Conservation (phyloP, 495 filamentous ascomycete genomes). For the Trichocladium antarcticum region DNA sequence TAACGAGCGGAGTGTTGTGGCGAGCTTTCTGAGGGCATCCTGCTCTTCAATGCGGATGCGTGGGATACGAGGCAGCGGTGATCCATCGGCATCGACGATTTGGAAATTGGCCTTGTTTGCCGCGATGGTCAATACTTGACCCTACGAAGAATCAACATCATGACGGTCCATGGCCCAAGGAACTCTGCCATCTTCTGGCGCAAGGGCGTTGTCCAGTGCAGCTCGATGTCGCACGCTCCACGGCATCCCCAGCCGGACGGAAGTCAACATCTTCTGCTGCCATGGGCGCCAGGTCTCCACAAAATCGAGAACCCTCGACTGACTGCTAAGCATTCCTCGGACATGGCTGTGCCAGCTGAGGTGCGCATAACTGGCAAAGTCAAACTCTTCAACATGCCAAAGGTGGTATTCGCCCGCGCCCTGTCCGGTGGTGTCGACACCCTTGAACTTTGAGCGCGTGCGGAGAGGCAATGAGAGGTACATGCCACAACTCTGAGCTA, state of each 20-base stretch:
- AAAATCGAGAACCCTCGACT: neutral
- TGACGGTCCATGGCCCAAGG: neutral
- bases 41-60: neutral
- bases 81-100: neutral
- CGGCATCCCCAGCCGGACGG: neutral
- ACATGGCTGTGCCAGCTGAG: conserved; percentile 1
- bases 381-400: conserved; percentile 2
- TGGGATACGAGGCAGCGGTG: neutral
- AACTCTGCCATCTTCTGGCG: neutral
- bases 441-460: neutral
- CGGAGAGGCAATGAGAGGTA: conserved; percentile 13
- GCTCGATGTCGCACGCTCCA: neutral
- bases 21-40: neutral
- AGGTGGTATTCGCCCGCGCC: neutral
- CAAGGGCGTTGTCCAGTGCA: neutral
- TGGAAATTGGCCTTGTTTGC: neutral
- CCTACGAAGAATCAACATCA: neutral
- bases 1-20: neutral
- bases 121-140: neutral
- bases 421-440: neutral
- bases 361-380: conserved; percentile 2
- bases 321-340: neutral
- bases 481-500: conserved; percentile 13
- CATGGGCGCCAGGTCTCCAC: neutral
- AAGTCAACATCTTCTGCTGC: neutral